A percentile compares a stretch with the other conserved stretches of the same genome.
Conservation (phyloP, 192 early-diverging fungal genomes). For the Gamsiella multidivaricata region DNA sequence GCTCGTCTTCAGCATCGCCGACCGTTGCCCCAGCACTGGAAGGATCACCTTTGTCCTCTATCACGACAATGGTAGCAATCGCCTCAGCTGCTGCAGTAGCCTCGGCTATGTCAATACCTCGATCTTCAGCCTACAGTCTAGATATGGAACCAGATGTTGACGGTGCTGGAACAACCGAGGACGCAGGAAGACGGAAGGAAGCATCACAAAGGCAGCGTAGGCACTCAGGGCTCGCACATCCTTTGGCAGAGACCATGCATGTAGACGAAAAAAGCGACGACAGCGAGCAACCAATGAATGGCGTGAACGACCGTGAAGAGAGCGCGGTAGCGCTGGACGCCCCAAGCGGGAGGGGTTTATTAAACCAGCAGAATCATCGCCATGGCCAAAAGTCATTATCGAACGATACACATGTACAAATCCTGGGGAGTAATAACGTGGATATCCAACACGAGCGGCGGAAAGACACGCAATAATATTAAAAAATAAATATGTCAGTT, state of each 20-base stretch:
- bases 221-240: background rate
- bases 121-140: constrained; percentile 2
- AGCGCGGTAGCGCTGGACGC: background rate
- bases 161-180: background rate
- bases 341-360: no score
- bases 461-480: no score
- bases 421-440: no score
- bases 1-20: background rate
- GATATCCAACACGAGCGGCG: no score
- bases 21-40: background rate
- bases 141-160: background rate
- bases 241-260: constrained; percentile 12
- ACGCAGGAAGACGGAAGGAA: background rate
- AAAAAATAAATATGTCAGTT: no score
- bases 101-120: constrained; percentile 28
- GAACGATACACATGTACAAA: no score
- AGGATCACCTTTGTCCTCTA: background rate
- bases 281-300: background rate
- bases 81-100: constrained; percentile 35
- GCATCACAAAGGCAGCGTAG: background rate
- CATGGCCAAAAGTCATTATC: no score
- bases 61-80: constrained; percentile 17
- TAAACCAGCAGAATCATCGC: no score
- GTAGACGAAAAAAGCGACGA: constrained; percentile 8
- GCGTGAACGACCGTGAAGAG: background rate